Evolutionary conservation across 495 filamentous ascomycete genomes (phyloP), one percentile per base, ranked within the genome.

Genomic region (Lasiosphaeris hirsuta): DNA sequence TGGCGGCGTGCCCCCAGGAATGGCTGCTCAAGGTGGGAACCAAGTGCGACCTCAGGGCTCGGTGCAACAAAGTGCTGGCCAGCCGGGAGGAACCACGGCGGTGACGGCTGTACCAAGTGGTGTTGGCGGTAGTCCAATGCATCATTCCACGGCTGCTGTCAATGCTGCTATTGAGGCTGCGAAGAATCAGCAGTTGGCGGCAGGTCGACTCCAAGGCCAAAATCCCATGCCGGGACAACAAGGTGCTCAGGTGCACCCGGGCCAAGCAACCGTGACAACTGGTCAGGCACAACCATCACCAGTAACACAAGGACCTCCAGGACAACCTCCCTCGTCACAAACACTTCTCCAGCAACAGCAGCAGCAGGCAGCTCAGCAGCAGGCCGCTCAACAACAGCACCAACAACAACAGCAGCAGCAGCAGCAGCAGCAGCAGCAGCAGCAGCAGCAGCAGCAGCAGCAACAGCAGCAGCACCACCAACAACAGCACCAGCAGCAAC

Each of bases 81-180:
- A 57, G 34, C 17, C 38, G 13, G 58, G 54, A 3, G 56, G 51
- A 8, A 39, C 38, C 5, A 44, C 41, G 17, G 17, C 41, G 14
- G 41, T 51, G 33, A 56, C 50, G 8, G 57, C 56, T 46, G 63
- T 35, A 48, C 11, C 11, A 3, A 39, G 17, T 5, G 49, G 33
- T 38, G 49, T 13, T 17, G 49, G 19, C 3, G 43, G 42, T 37
- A 36, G 35, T 19, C 38, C 58, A 43, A 69, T 68, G 61, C 65
- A 69, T 41, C 65, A 47, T 42, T 64, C 58, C 9, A 66, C 72
- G 8, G 70, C 74, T 15, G 67, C 75, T 30, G 69, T 81, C 23
- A 79, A 74, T 62, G 77, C 77, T 8, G 79, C 78, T 19, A 75
- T 81, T 59, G 78, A 81, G 55, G 75, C 75, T 8, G 79, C 78